A percentile compares a stretch with the other conserved stretches of the same genome.
phyloP scores from a whole-genome alignment of 768 basidiomycete genomes.

The Pulveroboletus sp. region DNA sequence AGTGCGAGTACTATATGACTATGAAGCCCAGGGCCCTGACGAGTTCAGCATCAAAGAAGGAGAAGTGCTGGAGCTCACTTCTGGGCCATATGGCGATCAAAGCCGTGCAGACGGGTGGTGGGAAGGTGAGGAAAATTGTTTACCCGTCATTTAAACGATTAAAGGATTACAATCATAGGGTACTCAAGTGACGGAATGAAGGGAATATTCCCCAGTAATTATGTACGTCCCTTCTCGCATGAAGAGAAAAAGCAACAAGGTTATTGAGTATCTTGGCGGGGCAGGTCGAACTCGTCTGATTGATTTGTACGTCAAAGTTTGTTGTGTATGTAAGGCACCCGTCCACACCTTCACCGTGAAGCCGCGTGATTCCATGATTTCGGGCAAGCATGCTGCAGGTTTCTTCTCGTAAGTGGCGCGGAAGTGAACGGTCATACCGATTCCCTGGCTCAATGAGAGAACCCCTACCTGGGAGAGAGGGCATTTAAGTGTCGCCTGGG shows the following conservation, averaged over 20 bases:
- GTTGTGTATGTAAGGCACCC: slow-evolving; percentile 21
- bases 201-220: slow-evolving; percentile 86
- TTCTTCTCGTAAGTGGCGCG: slow-evolving; percentile 30
- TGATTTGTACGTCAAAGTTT: slow-evolving; percentile 16
- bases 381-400: slow-evolving; percentile 19
- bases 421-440: slow-evolving; percentile 24
- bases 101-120: slow-evolving; percentile 80
- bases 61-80: slow-evolving; percentile 59
- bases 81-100: slow-evolving; percentile 54
- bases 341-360: slow-evolving; percentile 17
- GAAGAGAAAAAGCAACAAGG: slow-evolving; percentile 8
- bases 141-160: slow-evolving; percentile 17
- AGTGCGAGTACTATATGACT: slow-evolving; percentile 84
- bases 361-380: slow-evolving; percentile 11
- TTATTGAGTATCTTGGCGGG: slow-evolving; percentile 19
- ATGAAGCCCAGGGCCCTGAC: slow-evolving; percentile 66
- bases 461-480: slow-evolving; percentile 12
- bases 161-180: slow-evolving; percentile 41
- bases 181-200: slow-evolving; percentile 54
- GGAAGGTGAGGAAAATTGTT: slow-evolving; percentile 54
- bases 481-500: slow-evolving; percentile 9
- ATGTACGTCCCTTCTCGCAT: slow-evolving; percentile 49
- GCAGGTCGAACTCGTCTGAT: slow-evolving; percentile 49
- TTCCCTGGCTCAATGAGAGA: slow-evolving; percentile 15
- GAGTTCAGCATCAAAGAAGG: slow-evolving; percentile 63